Evolutionary conservation across 805 yeast genomes (phyloP), one percentile per base, ranked within the genome.

Genomic region (Phaffomyces thermotolerans): DNA sequence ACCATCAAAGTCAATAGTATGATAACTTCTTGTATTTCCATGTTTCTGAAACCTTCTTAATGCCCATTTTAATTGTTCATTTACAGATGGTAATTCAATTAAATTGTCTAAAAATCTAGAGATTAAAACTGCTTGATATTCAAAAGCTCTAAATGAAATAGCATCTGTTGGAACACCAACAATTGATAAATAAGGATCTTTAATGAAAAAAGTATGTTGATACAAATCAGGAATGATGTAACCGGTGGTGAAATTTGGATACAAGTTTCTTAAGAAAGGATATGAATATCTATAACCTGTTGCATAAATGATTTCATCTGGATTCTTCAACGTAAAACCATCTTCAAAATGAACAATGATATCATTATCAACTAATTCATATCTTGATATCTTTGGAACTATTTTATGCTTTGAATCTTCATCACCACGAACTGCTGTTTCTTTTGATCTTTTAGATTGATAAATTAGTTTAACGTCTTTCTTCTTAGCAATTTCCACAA

Each of bases 241-340:
- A 20, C 63, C 62, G n/a, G 56, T 49, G 1, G 57, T 51, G 29
- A 64, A 50, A n/a, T 56, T 48, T 14, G 61, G 53, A 25, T 46
- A 47, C 35, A 50, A 45, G 4, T 42, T 51, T 42, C 37, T 40
- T n/a, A 83, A 62, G 48, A 72, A 80, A 14, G 90, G 88, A 46
- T 72, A 66, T 37, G 73, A 69, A 52, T 75, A 76, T 32, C 72
- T 65, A 58, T 79, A 83, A 1, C 91, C 91, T 0, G 91, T 83
- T 35, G 84, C 81, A 55, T 77, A 80, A 7, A 83, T 60, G 14
- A 84, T 64, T 30, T 54, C 52, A 50, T 81, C 86, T 34, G 81
- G 68, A 25, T 63, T 65, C 1, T 46, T 45, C 1, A 77, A 47
- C 8, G 48, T 56, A 2, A 62, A 48, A 6, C 79, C 84, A 45